phyloP scores from a whole-genome alignment of 306 rosid species.

The Medicago arabica region DNA sequence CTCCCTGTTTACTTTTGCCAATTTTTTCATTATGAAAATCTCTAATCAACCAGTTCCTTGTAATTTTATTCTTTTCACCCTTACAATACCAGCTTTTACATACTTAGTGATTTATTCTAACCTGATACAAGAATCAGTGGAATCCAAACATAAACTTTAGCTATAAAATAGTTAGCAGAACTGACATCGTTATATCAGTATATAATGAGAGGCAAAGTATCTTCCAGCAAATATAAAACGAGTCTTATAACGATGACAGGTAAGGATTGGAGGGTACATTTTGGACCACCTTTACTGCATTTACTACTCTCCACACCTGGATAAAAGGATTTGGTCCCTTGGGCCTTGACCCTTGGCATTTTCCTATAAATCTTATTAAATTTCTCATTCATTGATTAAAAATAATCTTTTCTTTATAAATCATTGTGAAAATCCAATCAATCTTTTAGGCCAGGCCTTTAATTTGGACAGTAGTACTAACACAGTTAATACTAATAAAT shows the following conservation, averaged over 20 bases:
- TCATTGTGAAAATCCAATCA: neutral
- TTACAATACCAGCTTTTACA: neutral
- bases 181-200: neutral
- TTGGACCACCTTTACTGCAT: neutral
- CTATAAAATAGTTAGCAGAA: neutral
- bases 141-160: neutral
- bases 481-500: conserved; percentile 1
- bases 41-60: conserved; percentile 5
- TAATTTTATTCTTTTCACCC: neutral
- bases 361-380: neutral
- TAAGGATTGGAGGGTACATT: conserved; percentile 1
- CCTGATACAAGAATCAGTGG: neutral
- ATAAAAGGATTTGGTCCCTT: conserved; percentile 21
- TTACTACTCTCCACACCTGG: neutral
- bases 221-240: neutral
- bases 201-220: neutral
- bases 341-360: conserved; percentile 4
- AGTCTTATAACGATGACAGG: neutral
- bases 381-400: too few species aligned
- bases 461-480: neutral
- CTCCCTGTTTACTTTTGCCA: neutral
- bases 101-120: neutral
- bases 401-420: neutral
- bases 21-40: neutral
- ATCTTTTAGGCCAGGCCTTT: neutral